Percentiles rank a stretch among this genome's conserved stretches.
Evolutionary conservation across 495 filamentous ascomycete genomes (phyloP).

Genomic region (Podospora anserina): DNA sequence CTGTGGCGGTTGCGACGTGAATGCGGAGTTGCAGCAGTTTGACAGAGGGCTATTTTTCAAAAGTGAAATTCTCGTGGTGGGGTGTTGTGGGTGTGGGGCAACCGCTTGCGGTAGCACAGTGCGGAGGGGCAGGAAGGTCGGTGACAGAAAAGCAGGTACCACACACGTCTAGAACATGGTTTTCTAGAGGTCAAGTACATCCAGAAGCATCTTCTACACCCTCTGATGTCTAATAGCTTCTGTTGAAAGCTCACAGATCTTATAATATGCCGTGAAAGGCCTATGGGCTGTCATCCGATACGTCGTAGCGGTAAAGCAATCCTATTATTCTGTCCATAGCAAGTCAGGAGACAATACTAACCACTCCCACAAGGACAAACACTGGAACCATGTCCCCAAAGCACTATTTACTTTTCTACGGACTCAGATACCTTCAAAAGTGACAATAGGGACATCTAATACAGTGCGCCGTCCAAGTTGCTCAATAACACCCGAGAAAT

Average conservation of each 20-base stretch:
- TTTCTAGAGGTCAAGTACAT: too few species aligned
- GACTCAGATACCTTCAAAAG: background rate
- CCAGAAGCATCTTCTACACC: too few species aligned
- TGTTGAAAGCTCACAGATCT: too few species aligned
- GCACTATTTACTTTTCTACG: background rate
- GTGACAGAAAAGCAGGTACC: too few species aligned
- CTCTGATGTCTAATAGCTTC: too few species aligned
- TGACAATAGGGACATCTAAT: background rate
- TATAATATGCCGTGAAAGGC: too few species aligned
- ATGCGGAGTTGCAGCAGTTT: background rate
- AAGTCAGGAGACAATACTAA: background rate
- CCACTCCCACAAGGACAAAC: background rate
- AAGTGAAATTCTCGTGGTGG: constrained; percentile 12
- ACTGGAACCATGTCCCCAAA: background rate
- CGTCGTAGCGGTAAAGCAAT: too few species aligned
- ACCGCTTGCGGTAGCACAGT: constrained; percentile 1
- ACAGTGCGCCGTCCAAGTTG: background rate
- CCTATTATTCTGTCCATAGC: too few species aligned
- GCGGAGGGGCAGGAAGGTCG: background rate
- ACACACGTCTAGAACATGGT: too few species aligned
- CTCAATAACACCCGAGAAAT: background rate
- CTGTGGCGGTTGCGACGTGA: background rate
- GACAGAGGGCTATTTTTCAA: constrained; percentile 10
- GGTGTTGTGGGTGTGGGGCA: constrained; percentile 13
- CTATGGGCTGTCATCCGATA: too few species aligned